A percentile compares a stretch with the other conserved stretches of the same genome.
These are phyloP conservation scores for Candolleomyces aberdarensis DNA, from an alignment of 768 basidiomycete species.

Conservation along the genomic window DNA sequence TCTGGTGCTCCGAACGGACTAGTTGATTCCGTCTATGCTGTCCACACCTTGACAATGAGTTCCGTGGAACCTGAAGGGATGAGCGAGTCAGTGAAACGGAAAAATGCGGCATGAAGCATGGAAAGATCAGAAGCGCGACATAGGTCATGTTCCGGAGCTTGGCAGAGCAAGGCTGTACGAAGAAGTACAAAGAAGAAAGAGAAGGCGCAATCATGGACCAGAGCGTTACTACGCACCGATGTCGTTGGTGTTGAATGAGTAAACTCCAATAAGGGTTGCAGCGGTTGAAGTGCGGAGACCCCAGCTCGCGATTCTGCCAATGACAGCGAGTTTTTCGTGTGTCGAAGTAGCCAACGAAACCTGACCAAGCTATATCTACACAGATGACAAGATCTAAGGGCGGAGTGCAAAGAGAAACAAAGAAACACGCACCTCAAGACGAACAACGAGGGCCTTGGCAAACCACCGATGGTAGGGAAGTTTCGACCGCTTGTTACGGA, in stretches of 20 bases:
- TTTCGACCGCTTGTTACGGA: constrained; percentile 72
- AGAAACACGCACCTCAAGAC: constrained; percentile 74
- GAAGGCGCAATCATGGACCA: background rate
- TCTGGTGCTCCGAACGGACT: too few species aligned
- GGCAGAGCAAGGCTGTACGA: too few species aligned
- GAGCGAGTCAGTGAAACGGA: too few species aligned
- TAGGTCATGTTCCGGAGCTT: too few species aligned
- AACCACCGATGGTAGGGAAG: constrained; percentile 89
- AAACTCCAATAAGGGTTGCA: constrained; percentile 83
- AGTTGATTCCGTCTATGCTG: too few species aligned
- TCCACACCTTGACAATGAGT: constrained; percentile 79
- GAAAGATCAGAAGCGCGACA: too few species aligned
- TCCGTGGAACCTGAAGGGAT: constrained; percentile 80
- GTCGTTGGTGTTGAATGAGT: constrained; percentile 98
- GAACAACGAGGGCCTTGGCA: constrained; percentile 87
- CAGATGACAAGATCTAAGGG: constrained; percentile 23
- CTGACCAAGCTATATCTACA: constrained; percentile 58
- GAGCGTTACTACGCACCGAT: constrained; percentile 67
- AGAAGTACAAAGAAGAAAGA: background rate
- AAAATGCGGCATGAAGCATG: too few species aligned
- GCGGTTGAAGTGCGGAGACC: constrained; percentile 71
- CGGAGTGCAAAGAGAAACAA: too few species aligned
- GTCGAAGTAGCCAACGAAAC: constrained; percentile 85
- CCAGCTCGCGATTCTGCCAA: constrained; percentile 74
- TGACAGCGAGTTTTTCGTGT: constrained; percentile 81